A percentile compares a stretch with the other conserved stretches of the same genome.
Conservation (phyloP, 2,329 filamentous ascomycete species). For the Triangularia verruculosa region DNA sequence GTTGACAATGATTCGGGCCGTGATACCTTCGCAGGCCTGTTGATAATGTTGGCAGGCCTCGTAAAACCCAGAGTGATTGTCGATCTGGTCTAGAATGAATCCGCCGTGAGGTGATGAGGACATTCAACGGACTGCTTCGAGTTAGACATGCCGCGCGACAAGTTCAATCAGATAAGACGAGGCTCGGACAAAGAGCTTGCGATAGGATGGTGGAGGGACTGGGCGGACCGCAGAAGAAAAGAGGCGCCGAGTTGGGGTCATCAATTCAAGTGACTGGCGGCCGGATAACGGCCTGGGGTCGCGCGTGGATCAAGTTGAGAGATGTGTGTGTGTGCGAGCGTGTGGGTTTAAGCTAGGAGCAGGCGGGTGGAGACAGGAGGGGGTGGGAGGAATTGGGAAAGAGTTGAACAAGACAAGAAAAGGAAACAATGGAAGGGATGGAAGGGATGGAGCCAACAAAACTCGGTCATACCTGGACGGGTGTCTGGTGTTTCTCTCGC, state of each 20-base stretch:
- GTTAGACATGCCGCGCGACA: conserved; percentile 24
- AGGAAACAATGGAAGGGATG: conserved; percentile 2
- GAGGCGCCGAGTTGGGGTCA: conserved; percentile 12
- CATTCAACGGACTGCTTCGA: conserved; percentile 18
- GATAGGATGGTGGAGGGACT: conserved; percentile 9
- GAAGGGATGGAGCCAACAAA: conserved; percentile 8
- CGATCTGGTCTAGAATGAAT: neutral
- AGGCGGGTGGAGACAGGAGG: conserved; percentile 4
- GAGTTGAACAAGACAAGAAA: neutral
- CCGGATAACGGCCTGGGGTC: conserved; percentile 13
- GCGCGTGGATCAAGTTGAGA: conserved; percentile 12
- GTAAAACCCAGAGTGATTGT: neutral
- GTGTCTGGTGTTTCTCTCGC: neutral
- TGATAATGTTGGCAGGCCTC: neutral
- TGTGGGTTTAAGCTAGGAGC: conserved; percentile 13
- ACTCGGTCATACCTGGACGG: conserved; percentile 11
- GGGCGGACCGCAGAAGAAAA: conserved; percentile 13
- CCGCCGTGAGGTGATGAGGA: neutral
- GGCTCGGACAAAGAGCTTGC: conserved; percentile 5
- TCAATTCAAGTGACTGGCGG: conserved; percentile 15
- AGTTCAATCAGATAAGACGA: conserved; percentile 3
- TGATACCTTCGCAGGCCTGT: neutral
- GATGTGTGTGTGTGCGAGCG: conserved; percentile 11
- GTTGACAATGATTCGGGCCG: neutral
- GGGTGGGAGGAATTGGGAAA: conserved; percentile 1